Base-by-base conservation (phyloP, 2,329 filamentous ascomycete species). In the Fusarium chaquense region DNA sequence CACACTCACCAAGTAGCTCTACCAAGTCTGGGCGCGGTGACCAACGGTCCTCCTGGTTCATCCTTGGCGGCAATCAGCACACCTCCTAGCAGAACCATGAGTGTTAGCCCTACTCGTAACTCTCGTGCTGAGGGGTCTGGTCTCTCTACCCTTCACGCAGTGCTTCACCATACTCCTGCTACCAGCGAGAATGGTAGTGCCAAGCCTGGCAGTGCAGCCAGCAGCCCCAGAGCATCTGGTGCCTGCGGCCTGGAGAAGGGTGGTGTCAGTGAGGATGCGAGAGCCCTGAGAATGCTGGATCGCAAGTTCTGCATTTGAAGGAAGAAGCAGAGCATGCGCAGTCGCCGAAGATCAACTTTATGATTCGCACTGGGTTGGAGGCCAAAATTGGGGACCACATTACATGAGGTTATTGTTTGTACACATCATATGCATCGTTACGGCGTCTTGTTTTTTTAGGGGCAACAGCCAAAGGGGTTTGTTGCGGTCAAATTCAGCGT, bases 241-340 rank as follows among this genome's bases (percentile, higher is more conserved):
- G 53, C 74, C 18, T 73, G 71, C 20, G 68, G 71, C 7, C 56
- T 76, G 11, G 78, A 80, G 50, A 77, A 78, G 62, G 72, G 74
- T 28, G 85, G 83, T 7, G 88, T 87, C 50, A 81, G 85, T 20
- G 90, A 92, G 76, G 91, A 93, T 70, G 85, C 85, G 65, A 83
- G 89, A 69, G 90, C 89, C 3, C 78, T 93, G 46, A 84, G 88
- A 67, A 89, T 91, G 75, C 81, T 93, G 51, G 88, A 93, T 77
- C 82, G 84, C 68, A 87, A 86, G 72, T 87, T 87, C 71, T 80
- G 78, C 70, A 76, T 79, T 41, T 79, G 71, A 56, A 57, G 44
- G 26, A 26, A 53, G 30, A 59, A 44, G 18, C 20, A 22, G 11
- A 33, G 18, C 15, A 13, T 26, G 22, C n/a, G 10, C 20, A 32